Evolutionary conservation across 306 rosid species (phyloP), one percentile per base, ranked within the genome.

Genomic region (Pyrus communis): DNA sequence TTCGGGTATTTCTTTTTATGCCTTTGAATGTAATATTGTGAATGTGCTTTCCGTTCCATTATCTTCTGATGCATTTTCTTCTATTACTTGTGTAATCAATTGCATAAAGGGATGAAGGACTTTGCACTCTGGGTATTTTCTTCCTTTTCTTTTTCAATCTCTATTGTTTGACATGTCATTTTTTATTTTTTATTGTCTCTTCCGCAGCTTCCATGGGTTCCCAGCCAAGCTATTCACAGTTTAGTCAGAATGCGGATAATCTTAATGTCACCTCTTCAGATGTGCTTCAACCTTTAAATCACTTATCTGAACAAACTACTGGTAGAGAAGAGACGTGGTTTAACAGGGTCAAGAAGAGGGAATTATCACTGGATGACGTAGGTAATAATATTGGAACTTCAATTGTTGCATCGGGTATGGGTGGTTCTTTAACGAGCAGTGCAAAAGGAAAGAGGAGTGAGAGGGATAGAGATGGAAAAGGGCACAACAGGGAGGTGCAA

Each of bases 391-490:
- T 81, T 62, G 89, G 86, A 73, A 77, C 82, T 79, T 82, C 89
- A 70, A 82, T 80, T 84, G 82, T 71, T 62, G 89, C 90, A 22
- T 65, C 93, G n/a, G 91, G 85, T 86, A 87, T 92, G 57, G 96
- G 92, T 77, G 81, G 60, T 85, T 86, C 96, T 82, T 82, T 96
- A 66, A 84, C 95, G 45, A 89, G 93, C 86, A 93, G 87, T 83
- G 96, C 98, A 76, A 96, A 96, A 84, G 98, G 98, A 74, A 96
- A 89, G 93, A 87, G 99, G 79, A 96, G 98, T 61, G 99, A 95
- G 79, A 95, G 99, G 88, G 99, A 96, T 77, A 91, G 99, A 85
- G 99, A 96, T 54, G 99, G 96, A 75, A 95, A 95, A 83, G 97
- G 92, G 82, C 90, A 95, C 74, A 78, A 86, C 85, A 89, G 97